These are phyloP conservation scores for Linnemannia exigua DNA, from an alignment of 192 early-diverging fungal species.

Conservation along the genomic window DNA sequence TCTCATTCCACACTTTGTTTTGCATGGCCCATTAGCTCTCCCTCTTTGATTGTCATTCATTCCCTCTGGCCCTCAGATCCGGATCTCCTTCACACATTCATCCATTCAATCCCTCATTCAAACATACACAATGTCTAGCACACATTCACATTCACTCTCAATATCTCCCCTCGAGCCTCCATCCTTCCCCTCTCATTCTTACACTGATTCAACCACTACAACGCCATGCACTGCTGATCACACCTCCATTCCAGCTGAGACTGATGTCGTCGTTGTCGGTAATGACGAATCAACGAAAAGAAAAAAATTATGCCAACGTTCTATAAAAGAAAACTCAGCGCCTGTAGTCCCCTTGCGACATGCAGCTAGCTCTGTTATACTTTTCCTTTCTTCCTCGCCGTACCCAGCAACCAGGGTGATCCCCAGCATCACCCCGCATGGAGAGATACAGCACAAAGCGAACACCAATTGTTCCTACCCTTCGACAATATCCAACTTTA, in stretches of 20 bases:
- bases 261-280: constrained; percentile 35
- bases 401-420: not conserved
- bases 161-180: not conserved
- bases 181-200: not conserved
- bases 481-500: no score
- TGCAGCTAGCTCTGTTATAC: not conserved
- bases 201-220: no score
- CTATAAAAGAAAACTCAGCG: not conserved
- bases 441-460: no score
- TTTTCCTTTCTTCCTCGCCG: not conserved
- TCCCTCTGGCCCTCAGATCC: not conserved
- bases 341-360: not conserved
- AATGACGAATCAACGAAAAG: constrained; percentile 10
- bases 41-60: not conserved
- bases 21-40: not conserved
- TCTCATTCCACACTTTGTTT: not conserved
- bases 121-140: not conserved
- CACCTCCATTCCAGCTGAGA: not conserved
- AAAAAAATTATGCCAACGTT: not conserved
- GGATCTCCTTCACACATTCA: not conserved
- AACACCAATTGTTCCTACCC: no score
- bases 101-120: not conserved
- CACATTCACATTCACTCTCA: constrained; percentile 7
- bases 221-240: no score
- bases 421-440: no score